Conservation (phyloP, 768 basidiomycete genomes). For the Sarcomyxa edulis region DNA sequence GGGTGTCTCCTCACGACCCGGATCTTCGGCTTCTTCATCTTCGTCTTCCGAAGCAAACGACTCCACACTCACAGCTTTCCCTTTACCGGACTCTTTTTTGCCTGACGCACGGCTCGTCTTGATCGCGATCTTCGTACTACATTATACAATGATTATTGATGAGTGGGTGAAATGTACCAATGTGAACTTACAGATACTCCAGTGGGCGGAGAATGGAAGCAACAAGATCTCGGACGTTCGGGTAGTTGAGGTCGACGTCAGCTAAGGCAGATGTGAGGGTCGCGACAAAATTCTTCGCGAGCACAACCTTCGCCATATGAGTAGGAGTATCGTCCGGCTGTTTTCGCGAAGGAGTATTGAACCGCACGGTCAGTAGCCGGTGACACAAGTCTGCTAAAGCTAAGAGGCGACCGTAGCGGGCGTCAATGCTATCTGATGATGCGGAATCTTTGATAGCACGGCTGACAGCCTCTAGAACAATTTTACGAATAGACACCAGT, state of each 20-base stretch:
- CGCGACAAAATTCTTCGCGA: slow-evolving; percentile 95
- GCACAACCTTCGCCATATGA: slow-evolving; percentile 94
- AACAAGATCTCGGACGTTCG: slow-evolving; percentile 82
- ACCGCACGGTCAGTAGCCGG: slow-evolving; percentile 78
- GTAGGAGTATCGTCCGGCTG: slow-evolving; percentile 70
- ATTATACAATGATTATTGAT: no score
- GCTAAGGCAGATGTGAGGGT: slow-evolving; percentile 83
- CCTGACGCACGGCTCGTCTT: slow-evolving; percentile 86
- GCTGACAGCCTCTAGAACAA: slow-evolving; percentile 84
- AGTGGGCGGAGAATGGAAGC: slow-evolving; percentile 84
- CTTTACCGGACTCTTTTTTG: slow-evolving; percentile 57
- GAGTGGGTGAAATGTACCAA: no score
- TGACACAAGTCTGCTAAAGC: slow-evolving; percentile 85
- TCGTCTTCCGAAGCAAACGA: slow-evolving; percentile 50
- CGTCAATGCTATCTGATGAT: slow-evolving; percentile 54
- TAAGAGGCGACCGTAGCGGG: slow-evolving; percentile 82
- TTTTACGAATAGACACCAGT: slow-evolving; percentile 85
- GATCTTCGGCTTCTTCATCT: slow-evolving; percentile 50
- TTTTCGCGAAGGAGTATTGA: slow-evolving; percentile 53
- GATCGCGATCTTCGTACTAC: slow-evolving; percentile 94
- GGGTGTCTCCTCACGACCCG: slow-evolving; percentile 73
- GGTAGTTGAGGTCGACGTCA: slow-evolving; percentile 95
- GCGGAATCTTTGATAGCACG: slow-evolving; percentile 80
- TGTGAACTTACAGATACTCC: slow-evolving; percentile 78
- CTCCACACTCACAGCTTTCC: slow-evolving; percentile 41